Evolutionary conservation across 2,329 filamentous ascomycete genomes (phyloP).

Genomic region (Talaromyces amestolkiae): DNA sequence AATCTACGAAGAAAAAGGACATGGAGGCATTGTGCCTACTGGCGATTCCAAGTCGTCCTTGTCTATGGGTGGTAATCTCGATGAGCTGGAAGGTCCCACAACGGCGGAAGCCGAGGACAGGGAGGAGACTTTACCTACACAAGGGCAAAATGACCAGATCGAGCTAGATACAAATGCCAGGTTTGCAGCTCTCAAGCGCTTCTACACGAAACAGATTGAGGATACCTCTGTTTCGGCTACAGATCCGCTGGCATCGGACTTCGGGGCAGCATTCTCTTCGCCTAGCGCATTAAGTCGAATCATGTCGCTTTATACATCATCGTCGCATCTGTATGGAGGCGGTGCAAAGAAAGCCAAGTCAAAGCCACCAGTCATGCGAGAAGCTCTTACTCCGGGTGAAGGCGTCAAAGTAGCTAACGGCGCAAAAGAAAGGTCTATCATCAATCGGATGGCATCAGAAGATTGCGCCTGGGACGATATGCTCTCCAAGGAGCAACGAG

Average conservation of each 20-base stretch:
- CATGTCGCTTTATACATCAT: constrained; percentile 78
- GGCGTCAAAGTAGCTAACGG: constrained; percentile 65
- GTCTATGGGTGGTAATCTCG: constrained; percentile 28
- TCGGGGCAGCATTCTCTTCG: constrained; percentile 59
- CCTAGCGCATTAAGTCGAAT: constrained; percentile 81
- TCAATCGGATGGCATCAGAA: constrained; percentile 57
- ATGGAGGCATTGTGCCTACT: constrained; percentile 38
- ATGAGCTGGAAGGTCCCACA: constrained; percentile 10
- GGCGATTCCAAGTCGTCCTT: constrained; percentile 39
- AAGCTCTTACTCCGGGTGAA: constrained; percentile 68
- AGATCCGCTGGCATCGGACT: constrained; percentile 52
- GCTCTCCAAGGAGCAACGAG: constrained; percentile 52
- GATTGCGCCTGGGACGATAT: constrained; percentile 63
- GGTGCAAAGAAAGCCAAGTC: constrained; percentile 62
- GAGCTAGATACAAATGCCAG: constrained; percentile 64
- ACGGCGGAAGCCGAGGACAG: constrained; percentile 32
- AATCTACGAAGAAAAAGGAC: constrained; percentile 54
- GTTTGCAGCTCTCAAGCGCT: constrained; percentile 71
- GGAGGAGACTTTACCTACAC: constrained; percentile 16
- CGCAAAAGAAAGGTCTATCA: constrained; percentile 58
- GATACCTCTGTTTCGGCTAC: constrained; percentile 56
- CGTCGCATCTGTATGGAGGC: constrained; percentile 51
- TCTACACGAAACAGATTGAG: constrained; percentile 77
- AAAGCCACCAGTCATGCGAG: constrained; percentile 73
- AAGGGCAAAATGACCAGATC: constrained; percentile 25